Percentiles rank a stretch among this genome's conserved stretches.
These are phyloP conservation scores for Amaranthus tricolor DNA, from an alignment of 179 eudicot species.

Conservation along the genomic window DNA sequence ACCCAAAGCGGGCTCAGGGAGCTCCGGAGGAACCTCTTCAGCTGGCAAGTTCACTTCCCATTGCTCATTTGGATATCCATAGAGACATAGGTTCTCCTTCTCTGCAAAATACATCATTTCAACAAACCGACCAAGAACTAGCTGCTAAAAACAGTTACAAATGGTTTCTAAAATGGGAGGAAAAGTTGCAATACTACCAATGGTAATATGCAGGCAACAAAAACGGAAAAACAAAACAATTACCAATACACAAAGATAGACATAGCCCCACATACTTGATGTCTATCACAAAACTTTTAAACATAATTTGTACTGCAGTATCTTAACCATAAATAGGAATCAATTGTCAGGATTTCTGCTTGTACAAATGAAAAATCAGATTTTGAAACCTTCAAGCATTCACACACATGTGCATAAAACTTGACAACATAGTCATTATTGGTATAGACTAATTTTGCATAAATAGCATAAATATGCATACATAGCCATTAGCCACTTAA, in stretches of 20 bases:
- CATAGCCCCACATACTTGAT: neutral
- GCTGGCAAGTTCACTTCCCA: slow-evolving; percentile 67
- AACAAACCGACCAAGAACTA: neutral
- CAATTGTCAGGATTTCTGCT: neutral
- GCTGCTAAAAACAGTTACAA: slow-evolving; percentile 6
- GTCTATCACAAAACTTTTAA: neutral
- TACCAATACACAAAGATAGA: neutral
- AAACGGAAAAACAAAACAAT: neutral
- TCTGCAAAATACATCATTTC: slow-evolving; percentile 31
- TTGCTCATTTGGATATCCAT: slow-evolving; percentile 53
- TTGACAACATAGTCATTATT: neutral
- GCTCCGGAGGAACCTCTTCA: slow-evolving; percentile 66
- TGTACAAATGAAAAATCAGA: neutral
- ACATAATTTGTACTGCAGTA: neutral
- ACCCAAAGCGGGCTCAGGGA: slow-evolving; percentile 64
- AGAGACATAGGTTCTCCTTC: slow-evolving; percentile 55
- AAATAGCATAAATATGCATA: neutral
- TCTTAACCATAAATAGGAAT: neutral
- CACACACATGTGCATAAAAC: neutral
- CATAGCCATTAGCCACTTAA: neutral
- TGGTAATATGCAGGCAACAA: too few relatives aligned
- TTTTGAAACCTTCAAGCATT: neutral
- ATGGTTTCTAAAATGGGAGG: neutral
- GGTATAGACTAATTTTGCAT: neutral
- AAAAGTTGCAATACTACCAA: too few relatives aligned